These are phyloP conservation scores for Starmera dryadoides DNA, from an alignment of 805 yeast species.

Conservation along the genomic window DNA sequence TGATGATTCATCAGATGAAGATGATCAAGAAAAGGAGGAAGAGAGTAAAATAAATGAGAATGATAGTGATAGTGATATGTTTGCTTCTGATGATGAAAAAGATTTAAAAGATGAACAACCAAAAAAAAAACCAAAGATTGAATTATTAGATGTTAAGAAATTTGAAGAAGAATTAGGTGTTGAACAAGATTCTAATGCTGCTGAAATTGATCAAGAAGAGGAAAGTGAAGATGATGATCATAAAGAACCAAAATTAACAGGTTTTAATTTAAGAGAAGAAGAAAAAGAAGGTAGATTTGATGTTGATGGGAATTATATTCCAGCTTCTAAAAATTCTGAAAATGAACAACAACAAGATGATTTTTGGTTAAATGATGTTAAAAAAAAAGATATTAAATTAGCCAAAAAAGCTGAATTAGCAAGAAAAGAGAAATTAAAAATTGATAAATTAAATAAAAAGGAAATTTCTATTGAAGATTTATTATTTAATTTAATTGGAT, in stretches of 20 bases:
- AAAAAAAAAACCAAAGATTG: conserved; percentile 11
- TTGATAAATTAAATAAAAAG: conserved; percentile 7
- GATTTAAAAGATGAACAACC: conserved; percentile 2
- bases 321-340: conserved; percentile 23
- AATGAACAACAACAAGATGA: conserved; percentile 30
- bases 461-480: conserved; percentile 14
- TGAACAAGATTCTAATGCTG: conserved; percentile 6
- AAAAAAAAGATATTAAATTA: conserved; percentile 26
- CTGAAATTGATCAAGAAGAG: conserved; percentile 14
- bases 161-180: conserved; percentile 26
- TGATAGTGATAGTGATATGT: conserved; percentile 13
- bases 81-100: conserved; percentile 17
- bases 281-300: conserved; percentile 54
- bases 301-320: conserved; percentile 49
- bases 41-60: conserved; percentile 28
- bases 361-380: conserved; percentile 28
- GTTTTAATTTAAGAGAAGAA: conserved; percentile 55
- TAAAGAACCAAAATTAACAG: conserved; percentile 43
- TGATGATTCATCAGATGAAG: conserved; percentile 25
- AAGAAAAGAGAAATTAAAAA: conserved; percentile 17
- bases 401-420: conserved; percentile 29
- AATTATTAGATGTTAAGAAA: conserved; percentile 27
- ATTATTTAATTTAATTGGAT: conserved; percentile 28
- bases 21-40: conserved; percentile 14
- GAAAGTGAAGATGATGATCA: conserved; percentile 13